Evolutionary conservation across 1,284 basidiomycete species (phyloP), one percentile per base, ranked within the genome.

Genomic region (Boletellus deceptivus): DNA sequence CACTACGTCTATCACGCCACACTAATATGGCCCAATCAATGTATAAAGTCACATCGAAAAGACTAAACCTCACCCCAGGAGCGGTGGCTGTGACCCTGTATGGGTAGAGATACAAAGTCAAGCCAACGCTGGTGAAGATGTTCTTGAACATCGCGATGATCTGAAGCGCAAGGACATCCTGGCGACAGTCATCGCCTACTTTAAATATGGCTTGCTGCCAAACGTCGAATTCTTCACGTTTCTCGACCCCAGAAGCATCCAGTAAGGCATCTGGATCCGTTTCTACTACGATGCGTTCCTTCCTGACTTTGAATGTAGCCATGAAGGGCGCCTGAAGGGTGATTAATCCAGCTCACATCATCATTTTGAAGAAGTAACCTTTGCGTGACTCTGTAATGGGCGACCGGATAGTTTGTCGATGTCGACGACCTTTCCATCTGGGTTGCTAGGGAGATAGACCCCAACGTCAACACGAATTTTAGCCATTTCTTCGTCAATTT

Each of bases 121-220:
- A 74, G 1, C 97, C 97, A 47, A 96, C 83, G 53, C 79, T 79
- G 13, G 82, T 90, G 72, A 96, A 99, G 55, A 98, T 91, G 69
- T 97, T 98, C 74, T 99, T 99, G 81, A 99, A 97, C 93, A 99
- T 98, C 9, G 97, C 97, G 57, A 99, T 99, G 57, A 98, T 76
- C 68, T 99, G 97, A 49, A 99, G 75, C 0, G 97, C 97, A 36
- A 99, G 80, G 18, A 98, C 89, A 62, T 99, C 97, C 71, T 99
- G 97, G 40, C 97, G 84, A 70, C 97, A 99, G 67, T 99, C 97
- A 68, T 99, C 97, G 48, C 97, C 97, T 54, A 99, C 97, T 76
- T 99, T 99, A 85, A 99, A 99, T 57, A 99, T 99, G 8, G 97
- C 97, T 58, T 92, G 88, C 62, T 98, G 93, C 96, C 94, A 98